phyloP scores from a whole-genome alignment of 495 filamentous ascomycete genomes.

The Penicillium salamii region DNA sequence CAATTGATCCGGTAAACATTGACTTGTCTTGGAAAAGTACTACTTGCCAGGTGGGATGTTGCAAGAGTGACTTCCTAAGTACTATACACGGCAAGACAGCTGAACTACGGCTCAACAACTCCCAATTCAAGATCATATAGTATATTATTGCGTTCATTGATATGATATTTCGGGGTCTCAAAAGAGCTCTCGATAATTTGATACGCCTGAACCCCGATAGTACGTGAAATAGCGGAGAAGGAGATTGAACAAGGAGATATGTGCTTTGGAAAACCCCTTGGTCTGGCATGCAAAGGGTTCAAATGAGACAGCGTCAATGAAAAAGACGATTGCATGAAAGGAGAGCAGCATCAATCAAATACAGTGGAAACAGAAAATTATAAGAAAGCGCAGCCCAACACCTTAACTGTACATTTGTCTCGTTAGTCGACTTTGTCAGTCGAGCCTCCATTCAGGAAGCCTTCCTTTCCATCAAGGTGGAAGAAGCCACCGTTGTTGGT shows the following conservation, averaged over 20 bases:
- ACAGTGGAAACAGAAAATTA: slow-evolving; percentile 28
- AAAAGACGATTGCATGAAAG: slow-evolving; percentile 8
- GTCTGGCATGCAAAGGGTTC: slow-evolving; percentile 21
- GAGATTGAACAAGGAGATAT: slow-evolving; percentile 17
- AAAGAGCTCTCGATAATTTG: slow-evolving; percentile 9
- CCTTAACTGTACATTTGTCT: slow-evolving; percentile 38
- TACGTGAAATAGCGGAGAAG: neutral
- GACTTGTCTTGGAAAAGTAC: no score
- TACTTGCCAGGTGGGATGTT: no score
- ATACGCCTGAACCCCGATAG: slow-evolving; percentile 6
- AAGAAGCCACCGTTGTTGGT: slow-evolving; percentile 67
- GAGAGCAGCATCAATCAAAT: slow-evolving; percentile 25
- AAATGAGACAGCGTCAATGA: slow-evolving; percentile 9
- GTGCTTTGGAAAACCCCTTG: slow-evolving; percentile 21
- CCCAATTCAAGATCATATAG: no score
- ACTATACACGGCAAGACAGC: no score
- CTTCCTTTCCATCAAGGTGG: slow-evolving; percentile 73
- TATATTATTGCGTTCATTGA: neutral
- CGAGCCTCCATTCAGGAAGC: slow-evolving; percentile 53
- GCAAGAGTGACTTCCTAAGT: no score
- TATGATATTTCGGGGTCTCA: neutral
- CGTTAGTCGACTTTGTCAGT: slow-evolving; percentile 79
- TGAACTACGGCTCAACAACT: no score
- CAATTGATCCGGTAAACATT: no score
- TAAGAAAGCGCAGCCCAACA: slow-evolving; percentile 28